A percentile compares a stretch with the other conserved stretches of the same genome.
Evolutionary conservation across 352 stramenopile genomes (phyloP).

Genomic region (Aphanomyces cochlioides): DNA sequence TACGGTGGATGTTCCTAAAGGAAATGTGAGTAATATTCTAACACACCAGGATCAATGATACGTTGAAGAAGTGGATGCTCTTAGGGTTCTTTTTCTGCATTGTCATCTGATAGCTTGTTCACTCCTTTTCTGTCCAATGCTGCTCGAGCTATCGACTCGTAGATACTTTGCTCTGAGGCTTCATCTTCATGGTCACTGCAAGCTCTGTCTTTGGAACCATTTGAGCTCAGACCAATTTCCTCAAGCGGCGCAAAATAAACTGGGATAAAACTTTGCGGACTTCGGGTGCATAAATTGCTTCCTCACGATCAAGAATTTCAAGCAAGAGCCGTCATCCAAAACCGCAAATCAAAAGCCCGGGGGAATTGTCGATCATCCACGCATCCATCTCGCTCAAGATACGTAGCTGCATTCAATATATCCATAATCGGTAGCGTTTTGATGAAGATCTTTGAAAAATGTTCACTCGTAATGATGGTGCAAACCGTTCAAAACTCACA

Average conservation of each 20-base stretch:
- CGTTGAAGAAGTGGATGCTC: conserved; percentile 49
- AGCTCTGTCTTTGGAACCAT: conserved; percentile 81
- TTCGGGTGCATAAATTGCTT: conserved; percentile 68
- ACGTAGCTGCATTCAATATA: conserved; percentile 37
- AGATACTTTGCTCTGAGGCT: conserved; percentile 70
- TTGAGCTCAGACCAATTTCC: conserved; percentile 94
- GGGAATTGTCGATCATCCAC: conserved; percentile 81
- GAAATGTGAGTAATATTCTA: too few species aligned
- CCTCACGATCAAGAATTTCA: conserved; percentile 73
- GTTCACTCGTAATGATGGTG: conserved; percentile 80
- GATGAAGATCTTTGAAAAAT: conserved; percentile 79
- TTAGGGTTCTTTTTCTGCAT: conserved; percentile 37
- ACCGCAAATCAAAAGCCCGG: conserved; percentile 88
- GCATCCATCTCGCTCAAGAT: conserved; percentile 86
- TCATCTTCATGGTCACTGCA: conserved; percentile 81
- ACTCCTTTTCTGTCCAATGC: conserved; percentile 52
- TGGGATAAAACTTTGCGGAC: conserved; percentile 91
- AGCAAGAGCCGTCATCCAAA: conserved; percentile 89
- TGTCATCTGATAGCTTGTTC: conserved; percentile 43
- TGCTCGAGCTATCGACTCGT: conserved; percentile 63
- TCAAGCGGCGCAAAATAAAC: conserved; percentile 96
- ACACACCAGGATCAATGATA: too few species aligned
- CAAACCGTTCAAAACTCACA: conserved; percentile 92
- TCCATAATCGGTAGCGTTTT: conserved; percentile 54
- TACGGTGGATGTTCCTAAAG: too few species aligned